These are phyloP conservation scores for Ceratocystis eucalypticola DNA, from an alignment of 2,329 filamentous ascomycete species.

Conservation along the genomic window DNA sequence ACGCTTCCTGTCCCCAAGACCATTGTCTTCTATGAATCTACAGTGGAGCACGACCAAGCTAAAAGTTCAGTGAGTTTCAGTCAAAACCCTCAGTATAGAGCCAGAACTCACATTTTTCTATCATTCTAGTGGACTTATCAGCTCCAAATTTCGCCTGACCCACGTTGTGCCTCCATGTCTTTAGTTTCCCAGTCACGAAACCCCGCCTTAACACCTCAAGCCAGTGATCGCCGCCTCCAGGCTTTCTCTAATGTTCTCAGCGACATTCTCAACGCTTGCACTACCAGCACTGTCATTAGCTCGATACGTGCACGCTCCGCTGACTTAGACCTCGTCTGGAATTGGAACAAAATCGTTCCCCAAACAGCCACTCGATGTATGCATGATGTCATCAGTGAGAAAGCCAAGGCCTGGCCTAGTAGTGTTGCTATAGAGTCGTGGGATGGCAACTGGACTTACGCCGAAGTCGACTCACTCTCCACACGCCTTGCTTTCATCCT, in stretches of 20 bases:
- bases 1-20: background rate
- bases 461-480: constrained; percentile 32
- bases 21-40: constrained; percentile 15
- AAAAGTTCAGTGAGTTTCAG: constrained; percentile 12
- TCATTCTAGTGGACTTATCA: constrained; percentile 22
- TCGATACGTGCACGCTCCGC: constrained; percentile 20
- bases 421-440: constrained; percentile 35
- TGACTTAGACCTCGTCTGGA: constrained; percentile 34
- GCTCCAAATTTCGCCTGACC: constrained; percentile 10
- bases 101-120: background rate
- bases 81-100: background rate
- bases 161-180: constrained; percentile 18
- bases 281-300: constrained; percentile 3
- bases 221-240: constrained; percentile 20
- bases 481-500: constrained; percentile 31
- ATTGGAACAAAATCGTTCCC: constrained; percentile 33
- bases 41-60: constrained; percentile 10
- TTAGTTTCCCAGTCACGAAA: constrained; percentile 21
- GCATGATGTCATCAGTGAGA: constrained; percentile 34
- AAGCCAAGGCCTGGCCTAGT: constrained; percentile 28
- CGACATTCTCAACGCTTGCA: constrained; percentile 18
- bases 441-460: constrained; percentile 37
- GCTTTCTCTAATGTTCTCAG: constrained; percentile 21
- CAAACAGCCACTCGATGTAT: constrained; percentile 31
- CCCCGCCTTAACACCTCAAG: constrained; percentile 18